phyloP scores from a whole-genome alignment of 805 yeast genomes.

The Millerozyma miso region DNA sequence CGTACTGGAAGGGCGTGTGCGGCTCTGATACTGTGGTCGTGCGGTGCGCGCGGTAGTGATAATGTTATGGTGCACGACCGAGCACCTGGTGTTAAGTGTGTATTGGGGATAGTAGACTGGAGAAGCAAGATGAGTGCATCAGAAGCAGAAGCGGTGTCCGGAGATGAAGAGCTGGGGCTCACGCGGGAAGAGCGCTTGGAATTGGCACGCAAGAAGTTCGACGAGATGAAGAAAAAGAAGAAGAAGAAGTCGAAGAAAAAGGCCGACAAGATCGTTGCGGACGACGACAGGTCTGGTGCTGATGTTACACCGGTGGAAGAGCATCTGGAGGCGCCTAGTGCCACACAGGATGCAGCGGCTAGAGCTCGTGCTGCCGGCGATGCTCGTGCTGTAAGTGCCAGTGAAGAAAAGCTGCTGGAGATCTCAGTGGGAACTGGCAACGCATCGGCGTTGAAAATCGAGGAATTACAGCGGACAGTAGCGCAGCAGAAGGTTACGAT shows the following conservation, averaged over 20 bases:
- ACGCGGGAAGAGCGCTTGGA: constrained; percentile 61
- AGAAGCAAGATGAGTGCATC: constrained; percentile 4
- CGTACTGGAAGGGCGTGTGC: too few relatives aligned
- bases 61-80: too few relatives aligned
- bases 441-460: constrained; percentile 10
- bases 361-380: too few relatives aligned
- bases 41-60: too few relatives aligned
- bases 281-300: background rate
- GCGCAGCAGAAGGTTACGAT: constrained; percentile 32
- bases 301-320: constrained; percentile 3
- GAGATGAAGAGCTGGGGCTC: constrained; percentile 22
- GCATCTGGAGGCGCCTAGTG: constrained; percentile 1
- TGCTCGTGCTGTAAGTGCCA: too few relatives aligned
- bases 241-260: constrained; percentile 49
- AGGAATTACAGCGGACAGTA: constrained; percentile 20
- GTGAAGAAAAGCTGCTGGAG: too few relatives aligned
- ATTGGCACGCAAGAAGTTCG: constrained; percentile 70
- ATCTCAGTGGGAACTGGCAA: too few relatives aligned
- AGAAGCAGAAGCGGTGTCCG: constrained; percentile 7
- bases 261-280: constrained; percentile 8
- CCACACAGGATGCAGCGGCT: background rate
- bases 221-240: constrained; percentile 58
- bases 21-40: too few relatives aligned
- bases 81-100: too few relatives aligned
- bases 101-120: too few relatives aligned